Evolutionary conservation across 2,329 filamentous ascomycete genomes (phyloP), one percentile per base, ranked within the genome.

Genomic region (Venturia carpophila): DNA sequence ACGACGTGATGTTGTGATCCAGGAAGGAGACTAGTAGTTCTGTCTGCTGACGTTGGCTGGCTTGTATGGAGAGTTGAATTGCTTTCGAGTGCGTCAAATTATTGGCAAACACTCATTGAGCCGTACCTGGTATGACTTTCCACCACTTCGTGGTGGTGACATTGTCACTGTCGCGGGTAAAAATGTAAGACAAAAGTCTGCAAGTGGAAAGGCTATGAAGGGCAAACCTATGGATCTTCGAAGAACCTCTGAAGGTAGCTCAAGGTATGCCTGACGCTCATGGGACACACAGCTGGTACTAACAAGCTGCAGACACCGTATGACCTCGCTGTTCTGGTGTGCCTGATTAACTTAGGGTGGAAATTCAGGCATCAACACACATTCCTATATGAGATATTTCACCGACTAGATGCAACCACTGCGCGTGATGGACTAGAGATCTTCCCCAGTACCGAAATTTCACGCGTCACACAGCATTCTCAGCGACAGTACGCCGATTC

Each of bases 351-450:
- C 39, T 41, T 2, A 41, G 39, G 39, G 39, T 11, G 11, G 45
- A 9, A 7, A n/a, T n/a, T 49, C 45, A 49, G 45, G 45, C 45
- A 24, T 24, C 45, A 21, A 49, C n/a, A 49, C 45, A 21, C n/a
- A 49, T 7, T 10, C n/a, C 45, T 49, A 49, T 49, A 21, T 49
- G 1, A 49, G 45, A 6, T 49, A 49, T 5, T 49, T 49, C n/a
- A 49, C n/a, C 24, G n/a, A 49, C n/a, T 2, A 49, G 45, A 24
- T 49, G 24, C 45, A 49, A 21, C 45, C 24, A 49, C n/a, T 24
- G 21, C 45, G 45, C 45, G 45, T n/a, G 45, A 49, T n/a, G 24
- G n/a, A 45, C 45, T n/a, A 49, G 45, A 49, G n/a, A 49, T 49
- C 7, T 49, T n/a, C 21, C 11, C 10, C 45, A 45, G n/a, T n/a